Evolutionary conservation across 2,329 filamentous ascomycete genomes (phyloP).

Genomic region (Pseudogymnoascus sp.): DNA sequence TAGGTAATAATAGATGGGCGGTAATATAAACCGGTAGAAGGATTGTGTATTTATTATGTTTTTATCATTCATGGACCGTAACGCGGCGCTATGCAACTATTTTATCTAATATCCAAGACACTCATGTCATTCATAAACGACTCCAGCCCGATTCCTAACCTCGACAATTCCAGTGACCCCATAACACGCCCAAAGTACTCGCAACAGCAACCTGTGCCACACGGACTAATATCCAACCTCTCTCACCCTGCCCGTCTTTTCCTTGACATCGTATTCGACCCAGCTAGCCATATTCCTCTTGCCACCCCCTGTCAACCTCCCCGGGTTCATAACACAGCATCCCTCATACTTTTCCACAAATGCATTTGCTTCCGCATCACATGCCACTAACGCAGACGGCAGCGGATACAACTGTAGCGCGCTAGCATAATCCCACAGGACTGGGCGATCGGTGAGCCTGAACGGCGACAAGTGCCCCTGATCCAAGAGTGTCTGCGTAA

Average conservation of each 20-base stretch:
- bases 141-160: background rate
- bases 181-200: conserved; percentile 6
- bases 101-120: background rate
- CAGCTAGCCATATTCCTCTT: conserved; percentile 65
- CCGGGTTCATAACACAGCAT: conserved; percentile 92
- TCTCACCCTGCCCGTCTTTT: conserved; percentile 24
- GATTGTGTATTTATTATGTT: conserved; percentile 2
- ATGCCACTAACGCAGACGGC: conserved; percentile 73
- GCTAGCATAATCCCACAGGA: conserved; percentile 81
- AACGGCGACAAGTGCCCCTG: conserved; percentile 88
- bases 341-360: conserved; percentile 91
- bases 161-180: background rate
- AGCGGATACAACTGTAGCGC: conserved; percentile 79
- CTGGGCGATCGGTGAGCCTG: conserved; percentile 66
- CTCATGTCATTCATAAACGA: background rate
- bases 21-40: background rate
- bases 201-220: background rate
- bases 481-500: conserved; percentile 87
- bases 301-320: conserved; percentile 62
- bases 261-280: conserved; percentile 71
- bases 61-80: conserved; percentile 2
- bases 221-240: conserved; percentile 23
- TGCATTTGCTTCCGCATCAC: conserved; percentile 71
- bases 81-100: conserved; percentile 5
- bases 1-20: background rate